Evolutionary conservation across 495 filamentous ascomycete species (phyloP), one percentile per base, ranked within the genome.

Genomic region (Viridothelium virens): DNA sequence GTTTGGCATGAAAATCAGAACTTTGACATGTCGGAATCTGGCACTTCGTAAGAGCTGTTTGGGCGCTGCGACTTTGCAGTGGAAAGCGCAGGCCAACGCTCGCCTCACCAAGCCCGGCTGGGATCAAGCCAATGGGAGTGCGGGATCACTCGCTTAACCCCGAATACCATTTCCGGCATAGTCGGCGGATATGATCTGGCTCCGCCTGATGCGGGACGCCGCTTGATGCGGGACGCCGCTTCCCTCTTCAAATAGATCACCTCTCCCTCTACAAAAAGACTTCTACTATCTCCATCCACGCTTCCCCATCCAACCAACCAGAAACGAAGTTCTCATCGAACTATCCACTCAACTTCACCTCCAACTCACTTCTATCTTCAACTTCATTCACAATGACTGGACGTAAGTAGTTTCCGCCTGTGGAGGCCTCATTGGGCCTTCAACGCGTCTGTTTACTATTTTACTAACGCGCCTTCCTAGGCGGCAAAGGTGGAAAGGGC

Each of bases 301-400:
- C 64, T 61, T 33, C 34, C 50, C 39, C 38, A 64, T 68, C 61
- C 65, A 67, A 59, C 67, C 70, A 66, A 41, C 66, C 69, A 69
- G 67, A 63, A 59, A 67, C 56, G 66, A 62, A 68, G 64, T 65
- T 47, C 38, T 50, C 47, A 65, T 71, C 68, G 70, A 62, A 71
- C 67, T 65, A 71, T 69, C 67, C 72, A 87, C 63, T 70, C 38
- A 69, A 65, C 69, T 67, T 66, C 69, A 69, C 69, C 74, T 72
- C 75, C 37, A 59, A 31, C 65, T 65, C 33, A 71, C 74, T 66
- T 71, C 72, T 63, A 70, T 73, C 66, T 69, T 74, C 70, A 70
- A 75, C 67, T 47, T 64, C 59, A 53, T 67, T 67, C 75, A 78
- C 63, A 70, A 96, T 96, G 91, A 92, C 91, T 91, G 91, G 91